A percentile compares a stretch with the other conserved stretches of the same genome.
These are phyloP conservation scores for Lagenidium sp. DNA, from an alignment of 352 stramenopile genomes.

Conservation along the genomic window DNA sequence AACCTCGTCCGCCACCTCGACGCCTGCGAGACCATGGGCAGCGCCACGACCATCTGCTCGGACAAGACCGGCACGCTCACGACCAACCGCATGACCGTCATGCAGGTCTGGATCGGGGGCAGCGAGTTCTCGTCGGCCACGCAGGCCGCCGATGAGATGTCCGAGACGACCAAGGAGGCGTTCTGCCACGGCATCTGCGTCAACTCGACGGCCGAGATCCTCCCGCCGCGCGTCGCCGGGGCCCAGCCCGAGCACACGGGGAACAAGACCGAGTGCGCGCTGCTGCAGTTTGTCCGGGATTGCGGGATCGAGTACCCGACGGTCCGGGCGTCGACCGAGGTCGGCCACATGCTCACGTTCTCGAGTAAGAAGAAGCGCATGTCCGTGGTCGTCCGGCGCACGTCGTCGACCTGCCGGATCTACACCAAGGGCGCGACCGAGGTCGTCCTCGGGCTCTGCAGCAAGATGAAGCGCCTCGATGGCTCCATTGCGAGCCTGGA, in stretches of 20 bases:
- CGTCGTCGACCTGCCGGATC: conserved; percentile 36
- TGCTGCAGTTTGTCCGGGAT: conserved; percentile 65
- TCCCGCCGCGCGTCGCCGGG: conserved; percentile 32
- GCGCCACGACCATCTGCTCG: conserved; percentile 94
- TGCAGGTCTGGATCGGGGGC: conserved; percentile 74
- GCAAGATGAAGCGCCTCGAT: conserved; percentile 54
- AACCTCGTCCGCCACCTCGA: conserved; percentile 86
- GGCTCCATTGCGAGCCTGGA: conserved; percentile 43
- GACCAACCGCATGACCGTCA: conserved; percentile 96
- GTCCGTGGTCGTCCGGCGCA: conserved; percentile 58
- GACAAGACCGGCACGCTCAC: conserved; percentile 98
- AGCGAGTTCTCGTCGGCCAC: conserved; percentile 43
- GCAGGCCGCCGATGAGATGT: conserved; percentile 43
- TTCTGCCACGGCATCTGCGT: conserved; percentile 60
- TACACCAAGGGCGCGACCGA: conserved; percentile 76
- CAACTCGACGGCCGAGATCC: conserved; percentile 71
- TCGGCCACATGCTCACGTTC: conserved; percentile 78
- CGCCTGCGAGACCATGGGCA: conserved; percentile 91
- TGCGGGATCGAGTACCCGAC: conserved; percentile 52
- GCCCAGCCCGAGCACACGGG: conserved; percentile 65
- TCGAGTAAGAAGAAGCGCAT: conserved; percentile 79
- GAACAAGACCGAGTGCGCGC: conserved; percentile 76
- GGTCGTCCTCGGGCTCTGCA: conserved; percentile 64
- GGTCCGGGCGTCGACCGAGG: conserved; percentile 35
- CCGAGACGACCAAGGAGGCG: conserved; percentile 48